These are phyloP conservation scores for Penicillium maclennaniae DNA, from an alignment of 495 filamentous ascomycete genomes.

Conservation along the genomic window DNA sequence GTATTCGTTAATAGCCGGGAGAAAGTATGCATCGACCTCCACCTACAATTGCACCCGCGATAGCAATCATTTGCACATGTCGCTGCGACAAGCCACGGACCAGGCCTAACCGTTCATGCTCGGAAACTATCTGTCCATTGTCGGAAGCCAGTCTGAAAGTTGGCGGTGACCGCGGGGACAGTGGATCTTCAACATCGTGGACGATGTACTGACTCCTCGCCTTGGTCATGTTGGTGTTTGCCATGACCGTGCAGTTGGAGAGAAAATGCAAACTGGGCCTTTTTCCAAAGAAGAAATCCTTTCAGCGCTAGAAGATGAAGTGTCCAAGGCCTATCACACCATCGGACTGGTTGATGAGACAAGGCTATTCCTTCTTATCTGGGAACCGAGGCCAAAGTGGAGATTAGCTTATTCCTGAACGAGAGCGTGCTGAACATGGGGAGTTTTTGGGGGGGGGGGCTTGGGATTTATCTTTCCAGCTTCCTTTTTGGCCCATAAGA, in stretches of 20 bases:
- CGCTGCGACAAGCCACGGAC: slow-evolving; percentile 37
- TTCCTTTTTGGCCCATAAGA: too few species aligned
- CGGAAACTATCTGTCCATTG: slow-evolving; percentile 20
- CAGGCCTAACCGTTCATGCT: slow-evolving; percentile 25
- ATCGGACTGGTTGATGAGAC: slow-evolving; percentile 17
- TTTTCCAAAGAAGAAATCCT: background rate
- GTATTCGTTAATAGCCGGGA: background rate
- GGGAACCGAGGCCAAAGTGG: slow-evolving; percentile 1
- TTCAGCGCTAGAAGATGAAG: background rate
- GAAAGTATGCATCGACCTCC: background rate
- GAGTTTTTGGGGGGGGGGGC: too few species aligned
- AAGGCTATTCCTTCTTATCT: slow-evolving; percentile 11
- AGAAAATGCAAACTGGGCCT: background rate
- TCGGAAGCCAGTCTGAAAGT: slow-evolving; percentile 6
- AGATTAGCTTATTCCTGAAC: background rate
- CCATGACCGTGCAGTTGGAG: slow-evolving; percentile 5
- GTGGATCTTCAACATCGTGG: slow-evolving; percentile 20
- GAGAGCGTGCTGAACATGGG: too few species aligned
- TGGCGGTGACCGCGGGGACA: slow-evolving; percentile 1
- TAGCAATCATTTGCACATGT: slow-evolving; percentile 57
- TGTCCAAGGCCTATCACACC: slow-evolving; percentile 14
- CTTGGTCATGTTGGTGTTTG: slow-evolving; percentile 3
- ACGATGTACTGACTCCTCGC: slow-evolving; percentile 10
- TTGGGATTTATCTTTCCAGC: too few species aligned
- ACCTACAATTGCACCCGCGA: slow-evolving; percentile 53